These are phyloP conservation scores for Cercophora samala DNA, from an alignment of 495 filamentous ascomycete species.

Conservation along the genomic window DNA sequence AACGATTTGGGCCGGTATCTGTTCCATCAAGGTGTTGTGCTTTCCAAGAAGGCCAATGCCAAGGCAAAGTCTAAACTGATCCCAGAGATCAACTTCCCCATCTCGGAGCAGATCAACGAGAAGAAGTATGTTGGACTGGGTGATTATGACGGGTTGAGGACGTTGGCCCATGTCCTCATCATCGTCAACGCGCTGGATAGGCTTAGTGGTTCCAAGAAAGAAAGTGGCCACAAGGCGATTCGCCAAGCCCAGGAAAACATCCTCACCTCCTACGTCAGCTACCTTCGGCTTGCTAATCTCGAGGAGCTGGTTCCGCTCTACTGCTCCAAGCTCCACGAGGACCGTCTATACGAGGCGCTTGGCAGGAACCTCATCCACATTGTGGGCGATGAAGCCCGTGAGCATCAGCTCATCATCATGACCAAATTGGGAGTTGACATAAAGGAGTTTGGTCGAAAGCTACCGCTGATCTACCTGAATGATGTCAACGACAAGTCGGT, in stretches of 20 bases:
- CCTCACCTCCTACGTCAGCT: constrained; percentile 77
- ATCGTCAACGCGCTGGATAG: constrained; percentile 49
- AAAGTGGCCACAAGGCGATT: constrained; percentile 29
- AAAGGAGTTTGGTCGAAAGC: constrained; percentile 47
- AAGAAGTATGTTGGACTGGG: constrained; percentile 46
- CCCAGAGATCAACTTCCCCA: constrained; percentile 28
- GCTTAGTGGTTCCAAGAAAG: constrained; percentile 43
- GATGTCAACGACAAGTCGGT: constrained; percentile 35
- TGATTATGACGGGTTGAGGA: constrained; percentile 57
- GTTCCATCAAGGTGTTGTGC: constrained; percentile 54
- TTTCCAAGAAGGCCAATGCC: constrained; percentile 53
- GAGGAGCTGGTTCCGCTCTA: constrained; percentile 81
- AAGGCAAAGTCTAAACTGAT: constrained; percentile 49
- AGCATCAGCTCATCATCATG: constrained; percentile 61
- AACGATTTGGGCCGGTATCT: constrained; percentile 55
- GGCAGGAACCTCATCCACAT: constrained; percentile 57
- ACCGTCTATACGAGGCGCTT: constrained; percentile 48
- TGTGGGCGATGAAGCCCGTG: constrained; percentile 40
- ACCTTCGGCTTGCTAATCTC: constrained; percentile 64
- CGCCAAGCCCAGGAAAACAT: constrained; percentile 55
- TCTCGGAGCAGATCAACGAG: constrained; percentile 34
- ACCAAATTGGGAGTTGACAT: constrained; percentile 53
- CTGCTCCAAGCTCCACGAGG: constrained; percentile 64
- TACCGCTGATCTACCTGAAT: constrained; percentile 54
- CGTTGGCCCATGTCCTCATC: constrained; percentile 59